These are phyloP conservation scores for Macrotyloma uniflorum DNA, from an alignment of 306 rosid genomes.

Conservation along the genomic window DNA sequence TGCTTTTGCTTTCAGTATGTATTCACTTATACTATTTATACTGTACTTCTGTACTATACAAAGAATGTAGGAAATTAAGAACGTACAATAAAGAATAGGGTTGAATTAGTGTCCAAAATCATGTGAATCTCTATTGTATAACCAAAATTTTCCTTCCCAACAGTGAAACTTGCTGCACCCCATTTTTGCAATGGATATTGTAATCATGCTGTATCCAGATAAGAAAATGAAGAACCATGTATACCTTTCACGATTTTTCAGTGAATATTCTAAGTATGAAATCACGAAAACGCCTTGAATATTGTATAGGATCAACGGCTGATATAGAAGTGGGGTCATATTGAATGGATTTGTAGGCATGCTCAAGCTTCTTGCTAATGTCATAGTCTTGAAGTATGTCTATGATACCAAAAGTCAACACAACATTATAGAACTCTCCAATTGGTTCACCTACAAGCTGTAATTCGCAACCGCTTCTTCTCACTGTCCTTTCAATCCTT, in stretches of 20 bases:
- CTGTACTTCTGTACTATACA: slow-evolving; percentile 21
- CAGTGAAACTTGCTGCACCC: background rate
- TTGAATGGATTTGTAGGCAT: slow-evolving; percentile 93
- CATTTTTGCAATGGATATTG: background rate
- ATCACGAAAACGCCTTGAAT: slow-evolving; percentile 90
- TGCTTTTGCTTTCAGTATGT: slow-evolving; percentile 30
- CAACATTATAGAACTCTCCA: slow-evolving; percentile 77
- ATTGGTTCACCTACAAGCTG: slow-evolving; percentile 82
- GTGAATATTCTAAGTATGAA: slow-evolving; percentile 72
- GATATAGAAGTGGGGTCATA: slow-evolving; percentile 91
- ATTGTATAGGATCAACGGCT: slow-evolving; percentile 90
- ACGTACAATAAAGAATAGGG: background rate
- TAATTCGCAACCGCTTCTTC: slow-evolving; percentile 60
- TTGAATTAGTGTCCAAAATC: slow-evolving; percentile 24
- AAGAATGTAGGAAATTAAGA: slow-evolving; percentile 27
- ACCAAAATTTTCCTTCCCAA: slow-evolving; percentile 12
- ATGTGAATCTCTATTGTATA: background rate
- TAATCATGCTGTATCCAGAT: background rate
- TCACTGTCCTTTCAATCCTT: slow-evolving; percentile 68
- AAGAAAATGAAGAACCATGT: slow-evolving; percentile 16
- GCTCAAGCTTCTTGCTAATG: slow-evolving; percentile 98
- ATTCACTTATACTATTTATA: slow-evolving; percentile 9
- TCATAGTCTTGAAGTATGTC: slow-evolving; percentile 99
- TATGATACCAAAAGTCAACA: slow-evolving; percentile 78
- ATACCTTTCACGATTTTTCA: slow-evolving; percentile 47